A percentile compares a stretch with the other conserved stretches of the same genome.
Evolutionary conservation across 371 early-diverging fungal species (phyloP).

Genomic region (Mortierella sp.): DNA sequence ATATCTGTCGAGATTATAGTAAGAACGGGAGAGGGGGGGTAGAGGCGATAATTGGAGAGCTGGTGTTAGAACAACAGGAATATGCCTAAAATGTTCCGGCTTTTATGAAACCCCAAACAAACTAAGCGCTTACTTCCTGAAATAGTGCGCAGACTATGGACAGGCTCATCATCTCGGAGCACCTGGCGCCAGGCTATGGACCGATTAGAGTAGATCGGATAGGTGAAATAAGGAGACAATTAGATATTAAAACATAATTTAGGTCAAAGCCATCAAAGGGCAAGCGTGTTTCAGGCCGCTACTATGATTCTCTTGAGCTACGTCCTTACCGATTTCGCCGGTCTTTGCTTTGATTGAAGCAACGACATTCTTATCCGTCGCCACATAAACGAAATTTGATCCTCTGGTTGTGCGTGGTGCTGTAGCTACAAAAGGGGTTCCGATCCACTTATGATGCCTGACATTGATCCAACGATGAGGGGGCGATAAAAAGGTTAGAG

Average conservation of each 20-base stretch:
- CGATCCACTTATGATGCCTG: conserved; percentile 78
- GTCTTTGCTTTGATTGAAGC: conserved; percentile 67
- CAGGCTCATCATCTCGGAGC: conserved; percentile 51
- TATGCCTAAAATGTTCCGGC: background rate
- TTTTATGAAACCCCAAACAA: background rate
- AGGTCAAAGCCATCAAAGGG: background rate
- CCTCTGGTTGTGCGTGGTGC: conserved; percentile 47
- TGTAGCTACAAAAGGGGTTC: conserved; percentile 61
- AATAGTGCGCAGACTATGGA: conserved; percentile 30
- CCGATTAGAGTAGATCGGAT: background rate
- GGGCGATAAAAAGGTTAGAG: background rate
- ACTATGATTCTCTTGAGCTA: background rate
- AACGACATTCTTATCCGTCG: conserved; percentile 73
- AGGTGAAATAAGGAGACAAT: background rate
- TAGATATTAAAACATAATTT: background rate
- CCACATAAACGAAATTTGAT: conserved; percentile 62
- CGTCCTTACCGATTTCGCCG: conserved; percentile 68
- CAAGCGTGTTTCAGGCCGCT: background rate
- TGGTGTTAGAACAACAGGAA: conserved; percentile 2
- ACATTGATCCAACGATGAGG: background rate
- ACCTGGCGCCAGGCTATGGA: conserved; percentile 65
- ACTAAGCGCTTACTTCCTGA: conserved; percentile 35
- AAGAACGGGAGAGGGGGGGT: too few relatives aligned
- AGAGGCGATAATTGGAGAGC: too few relatives aligned
- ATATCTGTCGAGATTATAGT: conserved; percentile 55